Evolutionary conservation across 371 early-diverging fungal species (phyloP), one percentile per base, ranked within the genome.

Genomic region (Zancudomyces culisetae): DNA sequence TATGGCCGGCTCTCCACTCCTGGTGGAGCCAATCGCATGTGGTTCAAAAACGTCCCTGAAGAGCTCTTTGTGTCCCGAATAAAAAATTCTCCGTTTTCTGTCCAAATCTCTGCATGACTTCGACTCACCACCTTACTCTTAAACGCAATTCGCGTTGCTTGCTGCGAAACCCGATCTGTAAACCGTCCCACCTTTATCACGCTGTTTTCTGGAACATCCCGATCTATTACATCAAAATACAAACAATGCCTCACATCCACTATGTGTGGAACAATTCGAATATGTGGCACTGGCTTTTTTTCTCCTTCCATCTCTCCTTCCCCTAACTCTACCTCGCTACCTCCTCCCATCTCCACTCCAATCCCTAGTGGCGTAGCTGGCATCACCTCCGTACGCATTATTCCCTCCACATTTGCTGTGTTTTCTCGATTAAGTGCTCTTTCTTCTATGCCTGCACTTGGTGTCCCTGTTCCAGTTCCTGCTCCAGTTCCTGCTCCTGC

Each of bases 21-120:
- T 3, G 92, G 82, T 12, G 90, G 79, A 43, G 84, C 79, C 20
- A 96, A 65, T 2, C 97, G 72, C 58, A 86, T 76, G 63, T 87
- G 85, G 72, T 97, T 97, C 42, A 94, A 67, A 61, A 94, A 97
- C 13, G 97, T 96, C 19, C 97, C 97, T 20, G 91, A 90, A 4
- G 91, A 91, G 46, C 87, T 86, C 52, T 84, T 87, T 27, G 87
- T 86, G 68, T 96, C 97, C 52, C 84, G 76, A 49, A 94, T 78
- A 60, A 70, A 94, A 29, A 96, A 73, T 83, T 87, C 78, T 21
- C 83, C 85, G 52, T 71, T 64, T 55, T 79, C 80, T 21, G 81
- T 67, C 85, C 87, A 92, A 21, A 95, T 72, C 66, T 95, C 94
- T 24, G 91, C 91, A 60, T 95, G 96, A 23, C 80, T 77, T 51